These are phyloP conservation scores for Leptographium lundbergii DNA, from an alignment of 2,329 filamentous ascomycete genomes.

Conservation along the genomic window DNA sequence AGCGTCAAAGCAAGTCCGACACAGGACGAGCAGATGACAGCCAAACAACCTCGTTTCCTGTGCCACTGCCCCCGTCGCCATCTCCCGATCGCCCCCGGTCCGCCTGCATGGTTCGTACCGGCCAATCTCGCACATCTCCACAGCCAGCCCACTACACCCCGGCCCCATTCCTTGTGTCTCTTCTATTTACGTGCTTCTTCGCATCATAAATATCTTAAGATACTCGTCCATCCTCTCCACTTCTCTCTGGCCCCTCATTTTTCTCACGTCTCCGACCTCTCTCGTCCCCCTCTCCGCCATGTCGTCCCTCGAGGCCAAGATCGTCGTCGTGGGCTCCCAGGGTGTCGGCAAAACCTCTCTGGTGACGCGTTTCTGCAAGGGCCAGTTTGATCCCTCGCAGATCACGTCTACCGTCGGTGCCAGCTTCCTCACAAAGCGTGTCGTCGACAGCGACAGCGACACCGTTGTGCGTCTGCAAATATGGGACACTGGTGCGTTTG, in stretches of 20 bases:
- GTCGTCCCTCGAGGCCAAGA: conserved; percentile 66
- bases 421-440: conserved; percentile 67
- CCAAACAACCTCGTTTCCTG: not conserved
- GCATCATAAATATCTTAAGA: not conserved
- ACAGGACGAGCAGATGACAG: not conserved
- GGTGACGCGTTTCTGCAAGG: conserved; percentile 64
- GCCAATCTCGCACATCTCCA: not conserved
- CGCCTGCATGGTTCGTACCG: not conserved
- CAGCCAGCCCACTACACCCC: not conserved
- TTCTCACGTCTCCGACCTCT: not conserved
- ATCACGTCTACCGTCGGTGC: conserved; percentile 64
- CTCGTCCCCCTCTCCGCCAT: conserved; percentile 14
- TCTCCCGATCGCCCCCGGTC: not conserved
- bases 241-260: not conserved
- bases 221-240: not conserved
- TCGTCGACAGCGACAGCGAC: conserved; percentile 72
- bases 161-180: not conserved
- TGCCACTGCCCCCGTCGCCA: not conserved
- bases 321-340: conserved; percentile 68
- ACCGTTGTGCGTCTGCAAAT: conserved; percentile 86
- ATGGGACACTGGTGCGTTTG: conserved; percentile 65
- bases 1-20: not conserved
- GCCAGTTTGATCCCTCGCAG: conserved; percentile 53
- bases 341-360: conserved; percentile 71
- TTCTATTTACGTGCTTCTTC: not conserved